Conservation (phyloP, 163 green algal species). For the Prototheca wickerhamii region DNA sequence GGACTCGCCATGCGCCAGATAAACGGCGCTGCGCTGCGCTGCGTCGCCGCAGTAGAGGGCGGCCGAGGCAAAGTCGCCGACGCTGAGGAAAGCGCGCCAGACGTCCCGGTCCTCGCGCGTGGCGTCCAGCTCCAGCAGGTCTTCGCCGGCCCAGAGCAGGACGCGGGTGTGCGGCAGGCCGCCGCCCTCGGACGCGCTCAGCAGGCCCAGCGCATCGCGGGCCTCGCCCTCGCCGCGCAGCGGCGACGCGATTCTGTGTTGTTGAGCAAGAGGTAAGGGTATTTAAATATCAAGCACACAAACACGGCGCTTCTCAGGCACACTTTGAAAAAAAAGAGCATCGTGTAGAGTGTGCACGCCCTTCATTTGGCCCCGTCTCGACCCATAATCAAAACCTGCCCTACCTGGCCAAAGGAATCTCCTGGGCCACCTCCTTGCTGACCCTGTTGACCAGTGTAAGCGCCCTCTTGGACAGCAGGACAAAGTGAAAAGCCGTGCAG, state of each 20-base stretch:
- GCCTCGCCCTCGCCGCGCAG: slow-evolving; percentile 14
- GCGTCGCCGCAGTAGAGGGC: slow-evolving; percentile 47
- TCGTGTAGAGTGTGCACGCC: no score
- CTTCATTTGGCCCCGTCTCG: no score
- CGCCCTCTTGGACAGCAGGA: slow-evolving; percentile 62
- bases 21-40: slow-evolving; percentile 63
- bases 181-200: slow-evolving; percentile 6
- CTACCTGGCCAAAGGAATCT: slow-evolving; percentile 35
- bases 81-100: slow-evolving; percentile 73
- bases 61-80: slow-evolving; percentile 60
- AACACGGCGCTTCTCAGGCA: no score
- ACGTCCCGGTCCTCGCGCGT: slow-evolving; percentile 66
- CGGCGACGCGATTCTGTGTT: slow-evolving; percentile 11
- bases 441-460: slow-evolving; percentile 71
- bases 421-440: slow-evolving; percentile 50
- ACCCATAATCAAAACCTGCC: no score
- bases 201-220: slow-evolving; percentile 27
- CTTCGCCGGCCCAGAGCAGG: slow-evolving; percentile 30
- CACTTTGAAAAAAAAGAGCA: no score
- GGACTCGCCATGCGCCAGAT: slow-evolving; percentile 47
- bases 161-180: no score
- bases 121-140: slow-evolving; percentile 35
- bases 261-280: not conserved
- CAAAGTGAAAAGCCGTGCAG: slow-evolving; percentile 40
- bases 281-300: no score